These are phyloP conservation scores for Pseudogymnoascus sp. DNA, from an alignment of 2,329 filamentous ascomycete genomes.

Conservation along the genomic window DNA sequence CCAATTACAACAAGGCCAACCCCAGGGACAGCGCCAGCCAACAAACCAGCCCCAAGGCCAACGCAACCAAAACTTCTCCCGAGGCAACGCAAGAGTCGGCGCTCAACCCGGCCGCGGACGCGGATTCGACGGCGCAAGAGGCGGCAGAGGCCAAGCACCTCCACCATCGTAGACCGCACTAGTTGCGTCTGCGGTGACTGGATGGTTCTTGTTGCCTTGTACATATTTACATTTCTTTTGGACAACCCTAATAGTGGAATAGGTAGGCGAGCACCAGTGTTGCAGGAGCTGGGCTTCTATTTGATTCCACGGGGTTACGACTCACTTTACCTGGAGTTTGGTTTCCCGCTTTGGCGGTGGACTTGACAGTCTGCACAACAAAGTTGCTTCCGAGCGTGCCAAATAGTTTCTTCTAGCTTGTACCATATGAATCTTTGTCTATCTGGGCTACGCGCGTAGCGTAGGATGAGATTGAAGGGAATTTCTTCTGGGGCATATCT, in stretches of 20 bases:
- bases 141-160: conserved; percentile 27
- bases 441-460: conserved; percentile 25
- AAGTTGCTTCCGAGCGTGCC: conserved; percentile 21
- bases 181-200: conserved; percentile 14
- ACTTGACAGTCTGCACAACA: conserved; percentile 23
- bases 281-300: conserved; percentile 20
- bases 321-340: conserved; percentile 21
- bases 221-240: conserved; percentile 27
- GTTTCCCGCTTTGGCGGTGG: conserved; percentile 18
- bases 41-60: conserved; percentile 20
- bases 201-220: conserved; percentile 24
- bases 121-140: conserved; percentile 26
- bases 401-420: conserved; percentile 29
- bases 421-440: conserved; percentile 26
- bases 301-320: conserved; percentile 29
- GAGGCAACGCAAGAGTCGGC: conserved; percentile 24
- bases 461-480: conserved; percentile 22
- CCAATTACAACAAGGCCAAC: not conserved
- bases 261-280: conserved; percentile 17
- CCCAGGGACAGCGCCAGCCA: not conserved
- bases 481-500: conserved; percentile 22
- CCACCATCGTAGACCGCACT: conserved; percentile 24
- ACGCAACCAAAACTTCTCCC: conserved; percentile 24
- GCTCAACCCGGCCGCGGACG: conserved; percentile 20
- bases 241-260: conserved; percentile 17